Conservation (phyloP, 2,329 filamentous ascomycete species). For the Eurotiales sp. region DNA sequence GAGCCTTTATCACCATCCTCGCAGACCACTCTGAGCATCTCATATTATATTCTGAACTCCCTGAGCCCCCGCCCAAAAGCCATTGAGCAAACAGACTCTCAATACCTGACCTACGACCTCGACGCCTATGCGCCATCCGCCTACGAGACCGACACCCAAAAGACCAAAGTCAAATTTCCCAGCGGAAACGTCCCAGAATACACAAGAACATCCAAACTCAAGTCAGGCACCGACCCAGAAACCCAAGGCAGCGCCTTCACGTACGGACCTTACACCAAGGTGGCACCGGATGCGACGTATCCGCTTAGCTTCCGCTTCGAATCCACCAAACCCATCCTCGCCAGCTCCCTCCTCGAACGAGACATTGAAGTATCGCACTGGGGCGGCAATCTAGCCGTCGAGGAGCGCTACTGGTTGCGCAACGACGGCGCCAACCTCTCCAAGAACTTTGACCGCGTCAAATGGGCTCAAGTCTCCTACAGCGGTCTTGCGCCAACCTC, state of each 20-base stretch:
- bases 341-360: conserved; percentile 74
- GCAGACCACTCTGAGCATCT: conserved; percentile 83
- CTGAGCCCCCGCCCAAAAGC: conserved; percentile 74
- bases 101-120: conserved; percentile 83
- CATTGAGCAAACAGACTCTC: conserved; percentile 79
- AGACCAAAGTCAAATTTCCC: conserved; percentile 92
- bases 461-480: conserved; percentile 70
- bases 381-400: conserved; percentile 93
- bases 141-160: conserved; percentile 86
- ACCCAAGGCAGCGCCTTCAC: conserved; percentile 82
- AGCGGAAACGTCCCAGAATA: conserved; percentile 77
- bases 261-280: conserved; percentile 81
- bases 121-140: conserved; percentile 79
- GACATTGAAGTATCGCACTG: conserved; percentile 96
- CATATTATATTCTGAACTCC: conserved; percentile 75
- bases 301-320: conserved; percentile 83
- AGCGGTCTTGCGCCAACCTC: conserved; percentile 67
- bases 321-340: conserved; percentile 86
- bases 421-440: conserved; percentile 80
- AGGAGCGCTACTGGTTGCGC: conserved; percentile 85
- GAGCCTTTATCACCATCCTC: conserved; percentile 68
- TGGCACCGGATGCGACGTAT: conserved; percentile 71
- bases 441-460: conserved; percentile 69
- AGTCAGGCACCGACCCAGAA: conserved; percentile 65
- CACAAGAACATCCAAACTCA: conserved; percentile 64